Conservation (phyloP, 1,139 yeast genomes). For the Maudiozyma humilis region DNA sequence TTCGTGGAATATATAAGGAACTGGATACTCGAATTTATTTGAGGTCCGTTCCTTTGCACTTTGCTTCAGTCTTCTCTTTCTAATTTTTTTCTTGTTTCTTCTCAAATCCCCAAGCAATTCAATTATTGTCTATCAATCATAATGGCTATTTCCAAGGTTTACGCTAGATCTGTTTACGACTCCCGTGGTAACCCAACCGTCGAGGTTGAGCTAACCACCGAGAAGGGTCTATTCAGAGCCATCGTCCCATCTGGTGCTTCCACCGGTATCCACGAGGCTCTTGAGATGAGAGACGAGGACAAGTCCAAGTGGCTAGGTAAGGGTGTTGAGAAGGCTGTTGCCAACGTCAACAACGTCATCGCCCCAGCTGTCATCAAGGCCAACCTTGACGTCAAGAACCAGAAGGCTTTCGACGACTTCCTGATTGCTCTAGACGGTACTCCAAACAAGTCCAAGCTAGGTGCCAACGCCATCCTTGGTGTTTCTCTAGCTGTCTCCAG, state of each 20-base stretch:
- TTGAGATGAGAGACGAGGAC: slow-evolving; percentile 92
- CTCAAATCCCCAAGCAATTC: slow-evolving; percentile 15
- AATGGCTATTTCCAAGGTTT: slow-evolving; percentile 59
- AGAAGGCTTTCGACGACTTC: slow-evolving; percentile 71
- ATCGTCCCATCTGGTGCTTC: slow-evolving; percentile 97
- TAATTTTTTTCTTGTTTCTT: neutral
- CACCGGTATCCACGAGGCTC: slow-evolving; percentile 90
- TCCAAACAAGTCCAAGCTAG: slow-evolving; percentile 84
- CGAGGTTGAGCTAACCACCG: slow-evolving; percentile 85
- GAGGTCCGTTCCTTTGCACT: neutral
- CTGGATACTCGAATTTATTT: too few relatives aligned
- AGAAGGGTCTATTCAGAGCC: slow-evolving; percentile 78
- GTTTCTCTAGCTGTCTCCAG: slow-evolving; percentile 88
- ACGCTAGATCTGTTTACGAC: slow-evolving; percentile 91
- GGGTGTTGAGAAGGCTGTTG: slow-evolving; percentile 88
- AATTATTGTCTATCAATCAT: slow-evolving; percentile 5
- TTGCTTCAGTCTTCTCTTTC: neutral
- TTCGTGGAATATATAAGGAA: neutral
- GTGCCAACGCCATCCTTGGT: slow-evolving; percentile 94
- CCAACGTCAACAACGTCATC: slow-evolving; percentile 79
- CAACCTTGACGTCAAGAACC: slow-evolving; percentile 67
- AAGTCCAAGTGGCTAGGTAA: slow-evolving; percentile 90
- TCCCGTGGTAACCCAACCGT: slow-evolving; percentile 98
- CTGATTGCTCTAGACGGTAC: slow-evolving; percentile 78
- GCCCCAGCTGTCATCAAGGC: slow-evolving; percentile 81